These are phyloP conservation scores for Phytophthora meadii DNA, from an alignment of 352 stramenopile genomes.

Conservation along the genomic window DNA sequence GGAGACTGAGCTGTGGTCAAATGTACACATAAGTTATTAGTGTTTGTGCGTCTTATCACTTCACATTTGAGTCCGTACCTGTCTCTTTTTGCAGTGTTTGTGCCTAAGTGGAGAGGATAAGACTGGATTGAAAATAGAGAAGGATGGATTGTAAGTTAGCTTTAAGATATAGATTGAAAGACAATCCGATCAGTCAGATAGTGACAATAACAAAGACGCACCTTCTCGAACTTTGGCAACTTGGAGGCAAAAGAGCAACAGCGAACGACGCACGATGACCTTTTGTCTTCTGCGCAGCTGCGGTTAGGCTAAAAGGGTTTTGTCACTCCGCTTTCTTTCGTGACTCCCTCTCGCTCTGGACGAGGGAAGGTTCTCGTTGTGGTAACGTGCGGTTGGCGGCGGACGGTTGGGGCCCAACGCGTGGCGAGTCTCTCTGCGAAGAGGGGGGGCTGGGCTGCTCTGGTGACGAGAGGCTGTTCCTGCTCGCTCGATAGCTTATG, in stretches of 20 bases:
- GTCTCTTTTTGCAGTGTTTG: slow-evolving; percentile 20
- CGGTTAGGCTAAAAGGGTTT: slow-evolving; percentile 24
- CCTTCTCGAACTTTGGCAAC: slow-evolving; percentile 1
- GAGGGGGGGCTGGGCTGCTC: slow-evolving; percentile 11
- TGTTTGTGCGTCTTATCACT: slow-evolving; percentile 15
- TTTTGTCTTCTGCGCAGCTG: slow-evolving; percentile 2
- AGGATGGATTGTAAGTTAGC: slow-evolving; percentile 16
- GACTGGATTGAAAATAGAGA: slow-evolving; percentile 15
- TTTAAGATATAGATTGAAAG: slow-evolving; percentile 11
- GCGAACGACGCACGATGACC: slow-evolving; percentile 1
- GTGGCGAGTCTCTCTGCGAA: slow-evolving; percentile 36
- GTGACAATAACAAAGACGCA: no score
- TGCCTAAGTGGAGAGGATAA: slow-evolving; percentile 14
- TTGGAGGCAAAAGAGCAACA: slow-evolving; percentile 4
- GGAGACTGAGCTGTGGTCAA: slow-evolving; percentile 22
- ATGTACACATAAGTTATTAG: slow-evolving; percentile 16
- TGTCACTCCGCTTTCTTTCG: slow-evolving; percentile 21
- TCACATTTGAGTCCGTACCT: slow-evolving; percentile 31
- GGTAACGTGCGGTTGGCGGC: slow-evolving; percentile 17
- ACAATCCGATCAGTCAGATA: slow-evolving; percentile 14
- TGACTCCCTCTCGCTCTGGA: neutral
- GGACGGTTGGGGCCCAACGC: slow-evolving; percentile 43
- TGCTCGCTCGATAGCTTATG: slow-evolving; percentile 2
- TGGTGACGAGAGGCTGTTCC: slow-evolving; percentile 7
- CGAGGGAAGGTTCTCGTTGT: slow-evolving; percentile 2